phyloP scores from a whole-genome alignment of 495 filamentous ascomycete genomes.

The Penicillium cataractarum region DNA sequence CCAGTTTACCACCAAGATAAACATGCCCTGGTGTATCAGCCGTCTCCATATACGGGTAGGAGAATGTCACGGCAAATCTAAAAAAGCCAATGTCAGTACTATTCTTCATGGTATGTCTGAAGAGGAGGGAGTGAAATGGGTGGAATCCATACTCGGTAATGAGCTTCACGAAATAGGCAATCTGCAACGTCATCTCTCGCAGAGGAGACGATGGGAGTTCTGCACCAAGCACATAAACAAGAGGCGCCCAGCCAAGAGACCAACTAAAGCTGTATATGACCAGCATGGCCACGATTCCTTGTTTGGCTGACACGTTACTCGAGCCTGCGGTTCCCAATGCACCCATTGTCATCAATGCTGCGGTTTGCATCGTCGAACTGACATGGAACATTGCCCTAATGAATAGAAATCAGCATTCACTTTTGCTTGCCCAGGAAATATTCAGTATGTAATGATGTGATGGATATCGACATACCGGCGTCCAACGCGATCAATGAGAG shows the following conservation, averaged over 20 bases:
- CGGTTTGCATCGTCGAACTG: not conserved
- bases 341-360: not conserved
- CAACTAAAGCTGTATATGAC: not conserved
- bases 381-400: not conserved
- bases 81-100: not conserved
- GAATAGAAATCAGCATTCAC: not conserved
- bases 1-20: constrained; percentile 26
- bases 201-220: not conserved
- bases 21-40: constrained; percentile 20
- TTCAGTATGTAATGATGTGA: not conserved
- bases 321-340: not conserved
- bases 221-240: not conserved
- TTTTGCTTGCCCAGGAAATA: not conserved
- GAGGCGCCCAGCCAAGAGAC: not conserved
- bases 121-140: not conserved
- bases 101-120: not conserved
- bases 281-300: not conserved
- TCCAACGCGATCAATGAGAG: not conserved
- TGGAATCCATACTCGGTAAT: constrained; percentile 22
- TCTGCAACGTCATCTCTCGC: not conserved
- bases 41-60: constrained; percentile 27
- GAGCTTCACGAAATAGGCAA: constrained; percentile 24
- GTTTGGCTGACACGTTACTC: not conserved
- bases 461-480: not conserved
- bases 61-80: constrained; percentile 30